A percentile compares a stretch with the other conserved stretches of the same genome.
Evolutionary conservation across 306 rosid species (phyloP).

Genomic region (Quercus parvula): DNA sequence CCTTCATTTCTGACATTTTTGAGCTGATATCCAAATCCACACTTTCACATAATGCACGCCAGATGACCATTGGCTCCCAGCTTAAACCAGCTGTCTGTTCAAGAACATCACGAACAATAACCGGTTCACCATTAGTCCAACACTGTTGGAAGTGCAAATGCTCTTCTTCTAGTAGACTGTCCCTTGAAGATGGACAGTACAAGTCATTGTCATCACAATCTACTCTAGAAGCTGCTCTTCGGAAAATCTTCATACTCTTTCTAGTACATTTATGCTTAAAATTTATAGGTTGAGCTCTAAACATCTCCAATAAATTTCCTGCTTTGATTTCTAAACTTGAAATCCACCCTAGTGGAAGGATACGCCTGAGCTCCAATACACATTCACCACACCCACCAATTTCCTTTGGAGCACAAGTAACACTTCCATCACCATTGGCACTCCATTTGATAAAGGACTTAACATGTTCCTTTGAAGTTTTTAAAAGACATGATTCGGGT

Average conservation of each 20-base stretch:
- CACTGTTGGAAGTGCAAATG: constrained; percentile 48
- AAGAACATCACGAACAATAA: constrained; percentile 69
- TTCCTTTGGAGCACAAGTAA: constrained; percentile 59
- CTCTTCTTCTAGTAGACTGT: constrained; percentile 28
- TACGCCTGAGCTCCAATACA: constrained; percentile 53
- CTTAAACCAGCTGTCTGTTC: constrained; percentile 69
- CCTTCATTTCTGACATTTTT: constrained; percentile 68
- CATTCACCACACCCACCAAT: constrained; percentile 66
- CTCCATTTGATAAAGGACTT: constrained; percentile 42
- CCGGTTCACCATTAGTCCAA: constrained; percentile 71
- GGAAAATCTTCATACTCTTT: constrained; percentile 22
- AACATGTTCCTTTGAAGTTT: constrained; percentile 25
- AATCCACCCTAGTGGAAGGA: constrained; percentile 65
- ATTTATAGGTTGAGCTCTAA: constrained; percentile 13
- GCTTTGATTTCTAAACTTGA: constrained; percentile 53
- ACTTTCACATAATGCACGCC: constrained; percentile 77
- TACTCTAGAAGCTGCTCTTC: constrained; percentile 53
- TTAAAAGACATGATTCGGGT: constrained; percentile 25
- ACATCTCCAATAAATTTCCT: constrained; percentile 17
- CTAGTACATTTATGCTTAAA: constrained; percentile 23
- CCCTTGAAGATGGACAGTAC: constrained; percentile 48
- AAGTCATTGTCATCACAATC: constrained; percentile 40
- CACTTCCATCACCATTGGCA: constrained; percentile 43
- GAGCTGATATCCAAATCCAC: constrained; percentile 39
- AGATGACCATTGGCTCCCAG: constrained; percentile 94